Evolutionary conservation across 2,329 filamentous ascomycete genomes (phyloP).

Genomic region (Colletotrichum sansevieriae): DNA sequence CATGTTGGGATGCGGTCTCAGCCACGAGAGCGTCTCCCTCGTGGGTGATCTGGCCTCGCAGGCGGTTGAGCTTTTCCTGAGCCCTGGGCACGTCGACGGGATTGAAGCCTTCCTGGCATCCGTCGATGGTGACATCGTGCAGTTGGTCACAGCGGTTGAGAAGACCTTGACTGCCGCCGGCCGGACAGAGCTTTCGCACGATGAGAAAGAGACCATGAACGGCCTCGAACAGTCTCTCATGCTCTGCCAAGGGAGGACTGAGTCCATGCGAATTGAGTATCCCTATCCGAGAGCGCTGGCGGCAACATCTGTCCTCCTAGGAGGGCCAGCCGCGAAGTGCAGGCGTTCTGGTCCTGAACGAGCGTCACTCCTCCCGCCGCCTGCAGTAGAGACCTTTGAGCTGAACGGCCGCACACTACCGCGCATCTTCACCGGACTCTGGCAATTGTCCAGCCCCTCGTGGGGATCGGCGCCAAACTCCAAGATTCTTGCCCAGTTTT

Average conservation of each 20-base stretch:
- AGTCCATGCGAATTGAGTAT: background rate
- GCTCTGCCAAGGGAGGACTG: background rate
- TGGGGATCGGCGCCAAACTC: conserved; percentile 46
- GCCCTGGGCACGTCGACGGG: background rate
- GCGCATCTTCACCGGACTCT: conserved; percentile 49
- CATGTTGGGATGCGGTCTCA: conserved; percentile 46
- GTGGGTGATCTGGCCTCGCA: conserved; percentile 35
- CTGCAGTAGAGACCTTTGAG: conserved; percentile 43
- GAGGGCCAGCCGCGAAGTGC: background rate
- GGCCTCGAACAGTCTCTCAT: conserved; percentile 5
- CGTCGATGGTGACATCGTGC: conserved; percentile 51
- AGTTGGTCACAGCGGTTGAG: conserved; percentile 52
- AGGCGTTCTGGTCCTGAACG: no score
- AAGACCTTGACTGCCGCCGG: conserved; percentile 46
- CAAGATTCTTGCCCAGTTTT: conserved; percentile 47
- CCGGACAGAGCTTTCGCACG: conserved; percentile 42
- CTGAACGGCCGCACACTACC: conserved; percentile 45
- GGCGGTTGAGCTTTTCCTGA: conserved; percentile 22
- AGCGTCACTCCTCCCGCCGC: background rate
- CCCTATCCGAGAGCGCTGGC: conserved; percentile 23
- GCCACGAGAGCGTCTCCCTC: conserved; percentile 42
- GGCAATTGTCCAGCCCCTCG: conserved; percentile 50
- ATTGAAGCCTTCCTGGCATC: conserved; percentile 33
- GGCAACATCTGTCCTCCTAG: conserved; percentile 21
- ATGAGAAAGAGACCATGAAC: conserved; percentile 30